Percentiles rank a stretch among this genome's conserved stretches.
These are phyloP conservation scores for Leishmania braziliensis DNA, from an alignment of 208 protist species.

Conservation along the genomic window DNA sequence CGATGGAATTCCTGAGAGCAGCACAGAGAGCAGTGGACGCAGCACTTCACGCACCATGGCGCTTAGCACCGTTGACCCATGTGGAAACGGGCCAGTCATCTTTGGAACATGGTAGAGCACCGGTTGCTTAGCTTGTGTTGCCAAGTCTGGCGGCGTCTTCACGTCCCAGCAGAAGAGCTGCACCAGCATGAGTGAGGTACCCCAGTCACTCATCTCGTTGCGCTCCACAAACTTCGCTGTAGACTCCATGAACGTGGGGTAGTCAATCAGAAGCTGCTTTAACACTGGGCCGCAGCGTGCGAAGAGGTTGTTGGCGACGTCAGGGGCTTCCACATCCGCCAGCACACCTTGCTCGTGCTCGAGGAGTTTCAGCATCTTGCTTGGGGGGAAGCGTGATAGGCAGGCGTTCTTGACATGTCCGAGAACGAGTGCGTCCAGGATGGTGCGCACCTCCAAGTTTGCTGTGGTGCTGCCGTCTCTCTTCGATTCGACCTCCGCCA, in stretches of 20 bases:
- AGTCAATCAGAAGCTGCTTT: slow-evolving; percentile 20
- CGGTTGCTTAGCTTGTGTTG: background rate
- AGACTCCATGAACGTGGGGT: slow-evolving; percentile 25
- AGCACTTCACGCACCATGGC: slow-evolving; percentile 12
- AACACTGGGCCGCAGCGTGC: slow-evolving; percentile 13
- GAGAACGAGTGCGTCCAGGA: slow-evolving; percentile 27
- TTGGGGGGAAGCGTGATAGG: slow-evolving; percentile 23
- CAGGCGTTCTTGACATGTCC: slow-evolving; percentile 27
- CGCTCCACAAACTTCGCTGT: slow-evolving; percentile 18
- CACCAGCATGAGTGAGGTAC: slow-evolving; percentile 21
- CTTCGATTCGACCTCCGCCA: slow-evolving; percentile 19
- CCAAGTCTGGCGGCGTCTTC: slow-evolving; percentile 4
- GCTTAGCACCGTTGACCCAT: slow-evolving; percentile 14
- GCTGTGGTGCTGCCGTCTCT: slow-evolving; percentile 11
- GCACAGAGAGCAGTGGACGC: slow-evolving; percentile 16
- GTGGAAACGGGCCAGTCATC: background rate
- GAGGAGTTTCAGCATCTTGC: slow-evolving; percentile 7
- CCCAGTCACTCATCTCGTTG: slow-evolving; percentile 22
- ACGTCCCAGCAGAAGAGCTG: slow-evolving; percentile 31
- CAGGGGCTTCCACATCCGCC: background rate
- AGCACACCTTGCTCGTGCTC: background rate
- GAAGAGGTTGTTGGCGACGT: background rate
- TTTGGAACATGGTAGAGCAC: slow-evolving; percentile 14
- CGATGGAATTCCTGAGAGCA: background rate
- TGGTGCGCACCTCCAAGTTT: slow-evolving; percentile 13